Evolutionary conservation across 208 protist genomes (phyloP).

Genomic region (Leishmania turanica): DNA sequence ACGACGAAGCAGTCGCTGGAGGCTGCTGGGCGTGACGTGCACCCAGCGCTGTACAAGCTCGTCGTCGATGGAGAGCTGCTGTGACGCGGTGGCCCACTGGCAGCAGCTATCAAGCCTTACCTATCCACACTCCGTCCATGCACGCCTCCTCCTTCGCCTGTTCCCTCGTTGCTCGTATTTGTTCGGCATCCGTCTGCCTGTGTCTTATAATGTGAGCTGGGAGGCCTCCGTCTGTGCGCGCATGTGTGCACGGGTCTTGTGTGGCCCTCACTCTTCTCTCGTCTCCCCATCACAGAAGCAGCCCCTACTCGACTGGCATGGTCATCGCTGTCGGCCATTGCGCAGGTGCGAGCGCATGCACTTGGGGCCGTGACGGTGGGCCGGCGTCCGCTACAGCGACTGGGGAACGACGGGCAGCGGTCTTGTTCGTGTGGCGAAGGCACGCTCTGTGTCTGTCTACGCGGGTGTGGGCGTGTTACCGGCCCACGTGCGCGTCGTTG

Average conservation of each 20-base stretch:
- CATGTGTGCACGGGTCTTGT: not conserved
- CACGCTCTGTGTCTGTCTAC: not conserved
- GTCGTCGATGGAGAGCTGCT: conserved; percentile 29
- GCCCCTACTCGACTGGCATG: not conserved
- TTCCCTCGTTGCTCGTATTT: not conserved
- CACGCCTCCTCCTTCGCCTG: not conserved
- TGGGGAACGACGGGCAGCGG: not conserved
- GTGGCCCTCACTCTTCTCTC: not conserved
- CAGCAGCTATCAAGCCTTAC: not conserved
- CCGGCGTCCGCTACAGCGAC: not conserved
- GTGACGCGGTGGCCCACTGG: conserved; percentile 4
- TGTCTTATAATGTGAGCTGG: not conserved
- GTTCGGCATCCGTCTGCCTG: not conserved
- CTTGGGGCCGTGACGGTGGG: not conserved
- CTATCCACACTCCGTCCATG: not conserved
- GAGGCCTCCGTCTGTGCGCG: not conserved
- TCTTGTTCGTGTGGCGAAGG: not conserved
- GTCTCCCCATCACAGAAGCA: not conserved
- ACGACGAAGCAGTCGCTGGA: conserved; percentile 49
- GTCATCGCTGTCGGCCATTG: not conserved
- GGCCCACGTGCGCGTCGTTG: not conserved
- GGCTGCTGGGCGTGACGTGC: conserved; percentile 34
- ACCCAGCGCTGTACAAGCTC: conserved; percentile 44
- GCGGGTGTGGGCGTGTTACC: not conserved
- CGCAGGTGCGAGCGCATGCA: not conserved